Evolutionary conservation across 2,329 filamentous ascomycete species (phyloP).

Genomic region (Xylaria arbuscula): DNA sequence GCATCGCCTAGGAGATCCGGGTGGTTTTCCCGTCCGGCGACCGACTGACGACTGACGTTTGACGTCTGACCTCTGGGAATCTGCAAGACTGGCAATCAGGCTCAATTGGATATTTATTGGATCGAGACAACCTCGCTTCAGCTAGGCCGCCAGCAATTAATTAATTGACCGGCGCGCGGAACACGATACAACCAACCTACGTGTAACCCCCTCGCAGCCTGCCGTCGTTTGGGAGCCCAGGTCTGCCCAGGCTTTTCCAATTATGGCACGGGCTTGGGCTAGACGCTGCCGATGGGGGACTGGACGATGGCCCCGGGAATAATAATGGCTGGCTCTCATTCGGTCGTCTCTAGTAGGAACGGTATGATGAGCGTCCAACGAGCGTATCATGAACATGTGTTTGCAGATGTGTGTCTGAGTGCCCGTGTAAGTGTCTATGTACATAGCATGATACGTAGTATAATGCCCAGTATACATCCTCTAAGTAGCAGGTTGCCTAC

Average conservation of each 20-base stretch:
- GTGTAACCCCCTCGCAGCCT: conserved; percentile 22
- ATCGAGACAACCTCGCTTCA: conserved; percentile 23
- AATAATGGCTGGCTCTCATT: not conserved
- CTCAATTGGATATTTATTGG: conserved; percentile 31
- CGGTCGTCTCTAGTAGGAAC: not conserved
- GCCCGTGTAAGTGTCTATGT: not conserved
- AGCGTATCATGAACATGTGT: conserved; percentile 13
- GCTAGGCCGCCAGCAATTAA: conserved; percentile 19
- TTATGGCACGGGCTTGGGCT: conserved; percentile 27
- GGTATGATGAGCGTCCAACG: not conserved
- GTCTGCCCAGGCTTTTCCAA: conserved; percentile 2
- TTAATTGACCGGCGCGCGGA: conserved; percentile 9
- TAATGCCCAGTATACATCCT: not conserved
- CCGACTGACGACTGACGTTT: conserved; percentile 17
- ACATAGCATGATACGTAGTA: too few relatives aligned
- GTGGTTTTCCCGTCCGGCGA: conserved; percentile 30
- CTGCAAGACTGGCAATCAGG: conserved; percentile 24
- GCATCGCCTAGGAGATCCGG: conserved; percentile 29
- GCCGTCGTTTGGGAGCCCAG: conserved; percentile 4
- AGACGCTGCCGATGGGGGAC: conserved; percentile 5
- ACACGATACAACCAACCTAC: conserved; percentile 4
- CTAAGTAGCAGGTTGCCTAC: not conserved
- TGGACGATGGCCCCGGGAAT: conserved; percentile 22
- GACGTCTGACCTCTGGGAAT: not conserved
- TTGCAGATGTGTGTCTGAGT: conserved; percentile 8